phyloP scores from a whole-genome alignment of 176 grass and related monocot genomes.

The Juncus inflexus region DNA sequence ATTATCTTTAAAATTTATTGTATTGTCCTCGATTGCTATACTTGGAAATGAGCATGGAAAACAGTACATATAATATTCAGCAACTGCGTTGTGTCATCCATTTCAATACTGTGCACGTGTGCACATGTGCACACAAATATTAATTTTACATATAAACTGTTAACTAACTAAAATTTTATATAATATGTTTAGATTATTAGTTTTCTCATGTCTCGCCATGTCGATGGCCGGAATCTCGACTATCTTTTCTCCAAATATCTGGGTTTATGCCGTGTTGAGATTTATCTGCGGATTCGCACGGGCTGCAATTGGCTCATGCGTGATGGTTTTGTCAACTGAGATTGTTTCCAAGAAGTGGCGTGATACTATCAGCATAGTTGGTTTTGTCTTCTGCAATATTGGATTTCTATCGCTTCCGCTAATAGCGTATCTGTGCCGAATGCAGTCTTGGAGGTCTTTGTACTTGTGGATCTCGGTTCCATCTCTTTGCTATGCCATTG shows the following conservation, averaged over 20 bases:
- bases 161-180: background rate
- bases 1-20: too few relatives aligned
- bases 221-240: conserved; percentile 54
- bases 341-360: conserved; percentile 74
- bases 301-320: conserved; percentile 56
- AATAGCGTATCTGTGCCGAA: conserved; percentile 52
- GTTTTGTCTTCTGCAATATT: conserved; percentile 64
- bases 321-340: conserved; percentile 77
- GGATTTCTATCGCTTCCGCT: conserved; percentile 83
- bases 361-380: conserved; percentile 49
- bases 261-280: conserved; percentile 59
- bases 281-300: conserved; percentile 64
- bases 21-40: too few relatives aligned
- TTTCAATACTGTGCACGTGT: too few relatives aligned
- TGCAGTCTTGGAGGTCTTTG: conserved; percentile 56
- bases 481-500: conserved; percentile 46
- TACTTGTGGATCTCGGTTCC: conserved; percentile 73
- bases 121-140: too few relatives aligned
- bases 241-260: conserved; percentile 67
- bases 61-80: too few relatives aligned
- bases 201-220: conserved; percentile 43
- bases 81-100: too few relatives aligned
- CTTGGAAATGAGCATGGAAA: too few relatives aligned
- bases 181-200: conserved; percentile 41
- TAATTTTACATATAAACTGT: too few relatives aligned